Conservation (phyloP, 495 filamentous ascomycete species). For the Podospora anserina region DNA sequence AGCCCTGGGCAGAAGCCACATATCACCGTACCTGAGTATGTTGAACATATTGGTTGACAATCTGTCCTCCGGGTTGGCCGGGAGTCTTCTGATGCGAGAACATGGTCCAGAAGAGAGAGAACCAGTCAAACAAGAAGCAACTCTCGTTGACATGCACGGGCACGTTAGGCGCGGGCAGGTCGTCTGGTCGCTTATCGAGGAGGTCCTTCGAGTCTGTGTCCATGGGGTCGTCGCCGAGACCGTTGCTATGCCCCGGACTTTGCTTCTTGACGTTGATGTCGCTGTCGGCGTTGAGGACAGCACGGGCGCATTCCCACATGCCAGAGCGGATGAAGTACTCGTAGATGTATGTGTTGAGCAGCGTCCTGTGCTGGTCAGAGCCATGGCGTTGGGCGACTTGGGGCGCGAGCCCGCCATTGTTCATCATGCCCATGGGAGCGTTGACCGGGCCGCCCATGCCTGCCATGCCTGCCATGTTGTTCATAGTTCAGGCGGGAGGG, state of each 20-base stretch:
- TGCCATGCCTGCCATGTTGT: slow-evolving; percentile 52
- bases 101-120: slow-evolving; percentile 94
- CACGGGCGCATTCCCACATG: slow-evolving; percentile 75
- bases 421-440: slow-evolving; percentile 66
- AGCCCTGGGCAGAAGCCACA: not conserved
- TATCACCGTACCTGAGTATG: slow-evolving; percentile 69
- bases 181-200: slow-evolving; percentile 69
- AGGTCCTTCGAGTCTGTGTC: slow-evolving; percentile 79
- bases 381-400: slow-evolving; percentile 22
- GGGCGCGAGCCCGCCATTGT: slow-evolving; percentile 53
- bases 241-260: slow-evolving; percentile 63
- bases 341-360: slow-evolving; percentile 94
- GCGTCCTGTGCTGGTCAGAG: slow-evolving; percentile 32
- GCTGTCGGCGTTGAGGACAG: slow-evolving; percentile 62
- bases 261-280: slow-evolving; percentile 53
- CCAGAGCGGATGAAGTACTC: slow-evolving; percentile 86
- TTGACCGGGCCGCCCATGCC: slow-evolving; percentile 60
- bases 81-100: slow-evolving; percentile 71
- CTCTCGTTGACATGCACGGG: slow-evolving; percentile 63
- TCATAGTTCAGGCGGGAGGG: slow-evolving; percentile 51
- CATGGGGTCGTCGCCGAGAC: slow-evolving; percentile 75
- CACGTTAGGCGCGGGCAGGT: slow-evolving; percentile 72
- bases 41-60: slow-evolving; percentile 65
- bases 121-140: slow-evolving; percentile 92
- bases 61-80: slow-evolving; percentile 40